Evolutionary conservation across 352 stramenopile species (phyloP).

Genomic region (Phytopythium litorale): DNA sequence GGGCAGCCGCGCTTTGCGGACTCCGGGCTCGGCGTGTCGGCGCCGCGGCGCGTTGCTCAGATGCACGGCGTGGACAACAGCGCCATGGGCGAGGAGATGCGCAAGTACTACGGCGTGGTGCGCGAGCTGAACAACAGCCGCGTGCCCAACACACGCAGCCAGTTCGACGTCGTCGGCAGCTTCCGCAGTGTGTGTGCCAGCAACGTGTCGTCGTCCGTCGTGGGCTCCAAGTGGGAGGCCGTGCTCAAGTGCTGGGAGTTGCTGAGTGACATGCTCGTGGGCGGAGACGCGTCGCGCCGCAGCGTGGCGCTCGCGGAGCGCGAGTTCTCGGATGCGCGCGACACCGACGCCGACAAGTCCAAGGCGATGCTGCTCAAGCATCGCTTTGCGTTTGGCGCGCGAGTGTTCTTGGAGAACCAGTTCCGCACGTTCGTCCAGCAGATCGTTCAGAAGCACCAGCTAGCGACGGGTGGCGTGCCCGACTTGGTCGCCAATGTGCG

Average conservation of each 20-base stretch:
- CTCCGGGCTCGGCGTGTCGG: slow-evolving; percentile 19
- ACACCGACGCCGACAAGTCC: slow-evolving; percentile 23
- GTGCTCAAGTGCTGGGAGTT: slow-evolving; percentile 84
- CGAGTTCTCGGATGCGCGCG: slow-evolving; percentile 37
- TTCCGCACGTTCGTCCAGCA: slow-evolving; percentile 78
- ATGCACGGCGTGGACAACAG: slow-evolving; percentile 40
- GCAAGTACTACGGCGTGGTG: slow-evolving; percentile 67
- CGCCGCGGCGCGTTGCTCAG: slow-evolving; percentile 61
- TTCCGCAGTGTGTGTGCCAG: slow-evolving; percentile 51
- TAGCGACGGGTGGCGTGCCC: slow-evolving; percentile 66
- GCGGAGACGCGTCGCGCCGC: slow-evolving; percentile 39
- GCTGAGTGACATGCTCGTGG: slow-evolving; percentile 55
- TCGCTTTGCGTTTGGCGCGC: slow-evolving; percentile 61
- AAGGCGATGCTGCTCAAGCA: slow-evolving; percentile 42
- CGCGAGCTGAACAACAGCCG: slow-evolving; percentile 68
- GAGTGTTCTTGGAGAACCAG: slow-evolving; percentile 74
- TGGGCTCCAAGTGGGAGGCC: slow-evolving; percentile 68
- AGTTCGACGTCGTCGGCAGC: slow-evolving; percentile 58
- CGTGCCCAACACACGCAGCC: slow-evolving; percentile 62
- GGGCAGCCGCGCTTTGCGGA: slow-evolving; percentile 50
- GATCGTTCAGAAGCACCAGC: slow-evolving; percentile 67
- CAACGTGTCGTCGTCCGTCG: slow-evolving; percentile 54
- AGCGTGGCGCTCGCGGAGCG: slow-evolving; percentile 48
- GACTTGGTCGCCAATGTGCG: slow-evolving; percentile 67
- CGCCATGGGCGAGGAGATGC: slow-evolving; percentile 82